These are phyloP conservation scores for Pleurotus giganteus DNA, from an alignment of 768 basidiomycete genomes.

Conservation along the genomic window DNA sequence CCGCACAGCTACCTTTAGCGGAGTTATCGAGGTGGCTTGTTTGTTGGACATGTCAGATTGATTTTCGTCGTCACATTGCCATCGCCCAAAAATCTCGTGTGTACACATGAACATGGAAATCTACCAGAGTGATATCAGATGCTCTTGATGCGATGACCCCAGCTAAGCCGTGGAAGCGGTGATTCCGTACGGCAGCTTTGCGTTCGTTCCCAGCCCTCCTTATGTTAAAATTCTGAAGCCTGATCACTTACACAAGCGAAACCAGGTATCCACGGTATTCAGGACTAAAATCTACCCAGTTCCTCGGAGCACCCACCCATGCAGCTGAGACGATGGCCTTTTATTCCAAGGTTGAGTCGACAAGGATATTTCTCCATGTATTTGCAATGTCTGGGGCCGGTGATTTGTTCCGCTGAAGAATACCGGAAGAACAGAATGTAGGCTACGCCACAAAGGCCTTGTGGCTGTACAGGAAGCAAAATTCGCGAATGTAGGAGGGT, in stretches of 20 bases:
- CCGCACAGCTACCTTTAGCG: background rate
- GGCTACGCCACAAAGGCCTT: constrained; percentile 5
- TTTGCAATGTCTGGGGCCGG: constrained; percentile 1
- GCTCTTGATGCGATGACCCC: background rate
- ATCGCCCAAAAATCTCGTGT: background rate
- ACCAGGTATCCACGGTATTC: too few relatives aligned
- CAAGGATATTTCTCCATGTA: too few relatives aligned
- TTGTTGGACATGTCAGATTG: background rate
- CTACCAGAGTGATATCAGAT: background rate
- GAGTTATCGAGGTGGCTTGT: background rate
- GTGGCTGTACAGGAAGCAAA: constrained; percentile 8
- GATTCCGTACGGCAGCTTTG: background rate
- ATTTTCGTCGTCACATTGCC: background rate
- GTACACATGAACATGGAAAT: background rate
- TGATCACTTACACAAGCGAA: too few relatives aligned
- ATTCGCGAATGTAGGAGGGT: background rate
- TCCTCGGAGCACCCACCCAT: too few relatives aligned
- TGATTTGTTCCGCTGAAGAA: constrained; percentile 9
- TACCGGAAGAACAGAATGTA: constrained; percentile 9
- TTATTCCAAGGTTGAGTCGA: too few relatives aligned
- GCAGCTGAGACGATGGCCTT: too few relatives aligned
- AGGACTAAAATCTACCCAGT: too few relatives aligned
- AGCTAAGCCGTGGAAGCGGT: background rate
- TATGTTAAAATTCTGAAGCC: too few relatives aligned
- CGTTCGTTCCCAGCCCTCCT: too few relatives aligned